These are phyloP conservation scores for Cystoisospora suis DNA, from an alignment of 169 alveolate genomes.

Conservation along the genomic window DNA sequence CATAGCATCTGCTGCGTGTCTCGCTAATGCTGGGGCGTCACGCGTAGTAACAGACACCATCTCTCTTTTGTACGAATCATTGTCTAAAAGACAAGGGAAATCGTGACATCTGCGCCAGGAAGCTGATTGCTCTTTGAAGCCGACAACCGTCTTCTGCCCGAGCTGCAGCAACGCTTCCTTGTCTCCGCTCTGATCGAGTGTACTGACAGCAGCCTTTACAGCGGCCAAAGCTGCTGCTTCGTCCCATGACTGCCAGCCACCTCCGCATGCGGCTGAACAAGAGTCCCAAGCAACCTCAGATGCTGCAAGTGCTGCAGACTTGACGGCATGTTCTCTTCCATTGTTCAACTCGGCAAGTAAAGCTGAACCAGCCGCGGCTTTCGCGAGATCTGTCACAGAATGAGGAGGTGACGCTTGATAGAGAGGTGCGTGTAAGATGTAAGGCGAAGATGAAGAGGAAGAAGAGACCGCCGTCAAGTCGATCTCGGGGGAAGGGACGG, in stretches of 20 bases:
- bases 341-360: no score
- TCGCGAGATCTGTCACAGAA: not conserved
- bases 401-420: not conserved
- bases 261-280: not conserved
- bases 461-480: no score
- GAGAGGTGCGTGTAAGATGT: no score
- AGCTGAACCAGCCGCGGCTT: no score
- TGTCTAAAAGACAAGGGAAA: not conserved
- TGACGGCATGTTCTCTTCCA: not conserved
- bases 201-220: not conserved
- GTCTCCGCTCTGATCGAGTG: not conserved
- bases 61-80: not conserved
- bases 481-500: no score
- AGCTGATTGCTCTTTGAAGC: not conserved
- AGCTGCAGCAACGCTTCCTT: not conserved
- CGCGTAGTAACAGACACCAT: not conserved
- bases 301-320: not conserved
- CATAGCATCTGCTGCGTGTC: not conserved
- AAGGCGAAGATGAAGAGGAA: no score
- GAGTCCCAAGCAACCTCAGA: not conserved
- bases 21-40: not conserved
- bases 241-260: not conserved
- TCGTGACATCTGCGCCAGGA: not conserved
- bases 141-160: not conserved
- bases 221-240: not conserved